A percentile compares a stretch with the other conserved stretches of the same genome.
These are phyloP conservation scores for Conticribra guillardii DNA, from an alignment of 108 stramenopile genomes.

Conservation along the genomic window DNA sequence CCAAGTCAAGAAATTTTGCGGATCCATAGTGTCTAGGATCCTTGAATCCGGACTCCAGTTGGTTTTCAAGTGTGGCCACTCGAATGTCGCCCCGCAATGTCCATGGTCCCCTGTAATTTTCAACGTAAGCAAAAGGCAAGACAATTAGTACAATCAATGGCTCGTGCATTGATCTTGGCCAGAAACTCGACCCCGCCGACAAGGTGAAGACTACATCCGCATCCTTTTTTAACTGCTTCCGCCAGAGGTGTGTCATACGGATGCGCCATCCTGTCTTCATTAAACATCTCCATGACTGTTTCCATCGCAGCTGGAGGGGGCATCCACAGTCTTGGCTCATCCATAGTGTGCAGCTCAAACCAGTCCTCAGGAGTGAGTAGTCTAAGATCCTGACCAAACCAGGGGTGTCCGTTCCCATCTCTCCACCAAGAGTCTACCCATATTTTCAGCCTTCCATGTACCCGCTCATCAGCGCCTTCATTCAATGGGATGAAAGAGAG, in stretches of 20 bases:
- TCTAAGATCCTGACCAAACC: not conserved
- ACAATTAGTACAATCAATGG: slow-evolving; percentile 22
- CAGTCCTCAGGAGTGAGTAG: not conserved
- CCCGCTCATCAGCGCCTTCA: too few species aligned
- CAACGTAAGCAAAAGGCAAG: slow-evolving; percentile 40
- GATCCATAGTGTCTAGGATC: slow-evolving; percentile 27
- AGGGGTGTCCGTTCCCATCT: not conserved
- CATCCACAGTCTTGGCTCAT: slow-evolving; percentile 17
- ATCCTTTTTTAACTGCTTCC: slow-evolving; percentile 21
- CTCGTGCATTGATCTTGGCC: slow-evolving; percentile 15
- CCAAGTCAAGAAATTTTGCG: slow-evolving; percentile 50
- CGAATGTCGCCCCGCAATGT: not conserved
- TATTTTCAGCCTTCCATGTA: slow-evolving; percentile 1
- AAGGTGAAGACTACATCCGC: slow-evolving; percentile 26
- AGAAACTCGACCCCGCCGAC: not conserved
- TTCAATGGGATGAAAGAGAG: slow-evolving; percentile 11
- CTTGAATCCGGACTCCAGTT: slow-evolving; percentile 17
- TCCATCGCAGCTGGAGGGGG: slow-evolving; percentile 22
- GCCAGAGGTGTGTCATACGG: slow-evolving; percentile 33
- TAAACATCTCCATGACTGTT: not conserved
- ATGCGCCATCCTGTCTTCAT: slow-evolving; percentile 2
- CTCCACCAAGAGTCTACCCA: slow-evolving; percentile 11
- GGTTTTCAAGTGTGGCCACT: slow-evolving; percentile 1
- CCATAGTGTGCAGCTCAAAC: slow-evolving; percentile 14
- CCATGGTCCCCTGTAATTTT: slow-evolving; percentile 36